Evolutionary conservation across 2,329 filamentous ascomycete species (phyloP).

Genomic region (Fusarium euwallaceae): DNA sequence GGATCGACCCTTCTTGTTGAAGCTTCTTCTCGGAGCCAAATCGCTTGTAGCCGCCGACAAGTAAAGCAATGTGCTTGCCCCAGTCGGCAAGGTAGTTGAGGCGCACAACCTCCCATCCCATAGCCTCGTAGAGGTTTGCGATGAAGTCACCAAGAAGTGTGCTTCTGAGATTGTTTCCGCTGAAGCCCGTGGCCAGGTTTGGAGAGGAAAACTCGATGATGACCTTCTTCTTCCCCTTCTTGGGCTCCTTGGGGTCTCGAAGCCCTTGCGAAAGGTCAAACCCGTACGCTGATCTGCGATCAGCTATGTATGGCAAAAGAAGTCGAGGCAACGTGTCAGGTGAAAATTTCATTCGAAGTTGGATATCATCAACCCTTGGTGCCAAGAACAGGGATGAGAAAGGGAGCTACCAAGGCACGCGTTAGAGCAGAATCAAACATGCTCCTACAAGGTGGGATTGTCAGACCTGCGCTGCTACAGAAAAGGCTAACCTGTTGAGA

Average conservation of each 20-base stretch:
- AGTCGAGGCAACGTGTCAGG: slow-evolving; percentile 21
- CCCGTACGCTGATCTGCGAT: slow-evolving; percentile 15
- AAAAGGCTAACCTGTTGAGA: slow-evolving; percentile 21
- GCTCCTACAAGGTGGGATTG: neutral
- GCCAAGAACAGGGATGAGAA: slow-evolving; percentile 19
- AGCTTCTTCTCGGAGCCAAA: slow-evolving; percentile 75
- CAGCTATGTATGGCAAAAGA: slow-evolving; percentile 27
- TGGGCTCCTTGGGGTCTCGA: neutral
- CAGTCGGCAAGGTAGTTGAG: slow-evolving; percentile 82
- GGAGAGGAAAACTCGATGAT: slow-evolving; percentile 81
- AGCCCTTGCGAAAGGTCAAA: slow-evolving; percentile 17
- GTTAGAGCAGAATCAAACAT: neutral
- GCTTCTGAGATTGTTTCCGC: slow-evolving; percentile 79
- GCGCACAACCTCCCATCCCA: slow-evolving; percentile 75
- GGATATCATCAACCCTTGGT: slow-evolving; percentile 29
- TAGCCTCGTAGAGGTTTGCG: slow-evolving; percentile 72
- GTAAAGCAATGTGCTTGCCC: slow-evolving; percentile 75
- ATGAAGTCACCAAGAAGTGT: slow-evolving; percentile 81
- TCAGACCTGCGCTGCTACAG: slow-evolving; percentile 16
- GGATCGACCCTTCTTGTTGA: slow-evolving; percentile 71
- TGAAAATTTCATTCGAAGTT: slow-evolving; percentile 25
- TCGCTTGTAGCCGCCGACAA: slow-evolving; percentile 73
- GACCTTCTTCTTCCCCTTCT: slow-evolving; percentile 51
- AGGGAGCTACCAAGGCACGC: slow-evolving; percentile 9
- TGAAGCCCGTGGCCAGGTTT: slow-evolving; percentile 83